Evolutionary conservation across 768 basidiomycete genomes (phyloP), one percentile per base, ranked within the genome.

Genomic region (Tubosaeta sp.): DNA sequence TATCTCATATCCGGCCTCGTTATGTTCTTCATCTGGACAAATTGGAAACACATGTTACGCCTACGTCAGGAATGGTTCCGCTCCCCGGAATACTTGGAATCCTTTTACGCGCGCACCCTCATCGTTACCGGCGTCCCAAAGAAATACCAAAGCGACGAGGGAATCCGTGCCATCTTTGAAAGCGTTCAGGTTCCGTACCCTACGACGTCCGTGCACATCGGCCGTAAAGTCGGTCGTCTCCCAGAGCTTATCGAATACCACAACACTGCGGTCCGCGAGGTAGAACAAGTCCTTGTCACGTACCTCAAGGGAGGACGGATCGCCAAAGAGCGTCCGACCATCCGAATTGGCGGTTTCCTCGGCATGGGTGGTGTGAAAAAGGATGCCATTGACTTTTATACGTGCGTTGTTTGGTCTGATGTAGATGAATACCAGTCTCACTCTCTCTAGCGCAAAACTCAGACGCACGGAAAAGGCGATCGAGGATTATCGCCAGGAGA

Each of bases 351-450:
- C 16, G 90, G 86, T 2, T 83, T 79, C 51, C 71, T 90, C 60
- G 90, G 94, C 0, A 80, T 86, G 53, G 94, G 95, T 10, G 94
- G 94, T 1, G 70, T 74, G 46, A 92, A 82, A 70, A 84, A 77
- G 70, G 95, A 97, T 68, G 92, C 94, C 2, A 97, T 98, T 59
- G 90, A 97, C 44, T 90, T 83, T 66, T 93, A 94, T 69, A 90
- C 87, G 89, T 92, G 62, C 59, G 89, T 77, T 47, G 36, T 14
- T 41, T 18, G 19, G 25, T 46, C 35, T 27, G 25, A 18, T 13
- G 14, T 36, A 5, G 9, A 32, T n/a, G 40, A 44, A 25, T 43
- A 9, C 7, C 9, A 27, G 44, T 43, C 48, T 60, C 40, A 63
- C 2, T 30, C 34, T 53, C 19, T 48, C 32, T 49, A 77, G 75